Base-by-base conservation (phyloP, 495 filamentous ascomycete genomes). In the Evansstolkia leycettana region DNA sequence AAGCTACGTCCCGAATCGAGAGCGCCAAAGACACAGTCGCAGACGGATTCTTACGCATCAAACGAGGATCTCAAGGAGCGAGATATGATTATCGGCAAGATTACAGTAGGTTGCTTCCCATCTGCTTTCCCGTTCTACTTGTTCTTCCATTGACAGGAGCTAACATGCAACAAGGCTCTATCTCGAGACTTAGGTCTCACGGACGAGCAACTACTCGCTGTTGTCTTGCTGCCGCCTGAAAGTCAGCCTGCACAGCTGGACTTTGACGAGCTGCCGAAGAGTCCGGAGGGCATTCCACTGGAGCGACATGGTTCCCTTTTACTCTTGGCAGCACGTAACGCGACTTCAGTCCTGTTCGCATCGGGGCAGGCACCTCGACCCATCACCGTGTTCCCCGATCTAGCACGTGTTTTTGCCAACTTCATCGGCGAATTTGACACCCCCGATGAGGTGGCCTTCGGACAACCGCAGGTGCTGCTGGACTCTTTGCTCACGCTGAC, bases 41-140 rank as follows among this genome's bases (percentile, higher is more conserved):
- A 71, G 25, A 69, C 67, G 12, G 69, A 78, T 23, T 58, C 67
- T 10, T 92, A 80, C 47, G 58, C 67, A 7, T 64, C 72, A 24
- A 70, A 75, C n/a, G 69, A 80, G 47, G 51, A 66, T 27, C 55
- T 87, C 9, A 68, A 72, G 44, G 69, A 73, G 31, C 60, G 77
- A 32, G 80, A 84, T 42, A 70, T 72, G 28, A 73, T 82, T n/a
- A 66, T 85, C 32, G 83, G 83, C 4, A 82, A 87, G 46, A 64
- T 93, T 29, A 73, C 75, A 36, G 81, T 85, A 64, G 40, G 78
- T 68, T 28, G 5, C 6, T 32, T 5, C 28, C 2, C 20, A 10
- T n/a, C 20, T 19, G n/a, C 9, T 7, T 14, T 19, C n/a, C n/a
- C n/a, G n/a, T n/a, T n/a, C n/a, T n/a, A n/a, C n/a, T n/a, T n/a